Percentiles rank a stretch among this genome's conserved stretches.
phyloP scores from a whole-genome alignment of 805 yeast genomes.

The Cyberlindnera amylophila region DNA sequence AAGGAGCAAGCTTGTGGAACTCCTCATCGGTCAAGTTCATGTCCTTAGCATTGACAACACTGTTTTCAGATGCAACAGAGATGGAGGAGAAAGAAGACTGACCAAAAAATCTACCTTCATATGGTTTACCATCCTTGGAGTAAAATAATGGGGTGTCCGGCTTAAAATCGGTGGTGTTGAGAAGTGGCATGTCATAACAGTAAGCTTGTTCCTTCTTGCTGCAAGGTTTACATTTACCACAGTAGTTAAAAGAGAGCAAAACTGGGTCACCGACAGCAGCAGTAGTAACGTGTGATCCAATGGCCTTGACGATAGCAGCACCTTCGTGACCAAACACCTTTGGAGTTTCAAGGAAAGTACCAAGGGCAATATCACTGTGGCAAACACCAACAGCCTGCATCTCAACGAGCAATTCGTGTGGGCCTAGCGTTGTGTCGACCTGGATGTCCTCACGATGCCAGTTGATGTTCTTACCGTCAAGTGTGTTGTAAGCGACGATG shows the following conservation, averaged over 20 bases:
- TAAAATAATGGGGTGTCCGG: not conserved
- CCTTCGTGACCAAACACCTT: constrained; percentile 14
- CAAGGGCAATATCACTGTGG: constrained; percentile 9
- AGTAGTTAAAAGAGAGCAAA: constrained; percentile 4
- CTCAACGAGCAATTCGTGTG: constrained; percentile 7
- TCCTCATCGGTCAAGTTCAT: constrained; percentile 2
- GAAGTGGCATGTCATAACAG: not conserved
- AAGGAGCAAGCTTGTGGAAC: constrained; percentile 4
- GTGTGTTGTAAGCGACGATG: constrained; percentile 7
- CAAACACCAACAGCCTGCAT: constrained; percentile 10
- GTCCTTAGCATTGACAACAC: constrained; percentile 5
- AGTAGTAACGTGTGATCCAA: constrained; percentile 3
- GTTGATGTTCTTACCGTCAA: constrained; percentile 1
- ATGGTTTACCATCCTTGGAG: not conserved
- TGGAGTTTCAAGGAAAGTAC: not conserved
- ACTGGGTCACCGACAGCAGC: constrained; percentile 9
- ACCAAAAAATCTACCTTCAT: constrained; percentile 12
- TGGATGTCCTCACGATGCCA: constrained; percentile 5
- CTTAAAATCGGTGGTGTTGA: not conserved
- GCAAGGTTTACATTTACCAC: constrained; percentile 1
- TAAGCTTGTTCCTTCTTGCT: not conserved
- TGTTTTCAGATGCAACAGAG: constrained; percentile 1
- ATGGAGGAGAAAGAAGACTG: constrained; percentile 6
- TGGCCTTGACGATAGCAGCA: constrained; percentile 8
- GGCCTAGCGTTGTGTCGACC: constrained; percentile 1